phyloP scores from a whole-genome alignment of 1,284 basidiomycete species.

The Cryptococcus sp. region DNA sequence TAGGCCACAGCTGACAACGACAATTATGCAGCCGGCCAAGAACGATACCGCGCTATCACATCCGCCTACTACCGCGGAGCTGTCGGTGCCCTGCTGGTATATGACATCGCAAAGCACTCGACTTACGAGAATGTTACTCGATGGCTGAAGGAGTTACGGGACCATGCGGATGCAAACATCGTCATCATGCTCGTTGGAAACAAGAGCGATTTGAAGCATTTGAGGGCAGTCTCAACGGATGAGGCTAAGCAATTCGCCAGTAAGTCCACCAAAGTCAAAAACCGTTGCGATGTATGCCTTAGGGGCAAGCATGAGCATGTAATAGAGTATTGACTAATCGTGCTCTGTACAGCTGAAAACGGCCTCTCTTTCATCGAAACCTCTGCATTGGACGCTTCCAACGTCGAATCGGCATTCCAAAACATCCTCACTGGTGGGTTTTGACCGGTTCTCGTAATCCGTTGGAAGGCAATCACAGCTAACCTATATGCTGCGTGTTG shows the following conservation, averaged over 20 bases:
- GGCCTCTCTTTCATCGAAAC: constrained; percentile 96
- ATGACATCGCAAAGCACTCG: constrained; percentile 92
- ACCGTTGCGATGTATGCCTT: not conserved
- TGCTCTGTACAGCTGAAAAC: constrained; percentile 63
- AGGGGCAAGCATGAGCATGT: too few species aligned
- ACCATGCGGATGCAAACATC: constrained; percentile 90
- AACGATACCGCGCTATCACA: constrained; percentile 98
- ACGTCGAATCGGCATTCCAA: constrained; percentile 97
- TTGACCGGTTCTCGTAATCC: not conserved
- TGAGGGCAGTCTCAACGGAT: constrained; percentile 93
- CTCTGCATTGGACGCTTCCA: constrained; percentile 97
- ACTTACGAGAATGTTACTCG: constrained; percentile 95
- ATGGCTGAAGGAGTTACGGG: constrained; percentile 97
- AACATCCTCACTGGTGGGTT: constrained; percentile 86
- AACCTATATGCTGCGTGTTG: not conserved
- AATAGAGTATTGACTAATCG: not conserved
- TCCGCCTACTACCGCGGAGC: constrained; percentile 99
- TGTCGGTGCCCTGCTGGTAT: constrained; percentile 87
- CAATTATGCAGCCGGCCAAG: constrained; percentile 76
- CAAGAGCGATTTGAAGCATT: constrained; percentile 98
- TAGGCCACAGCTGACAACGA: not conserved
- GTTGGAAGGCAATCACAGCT: too few species aligned
- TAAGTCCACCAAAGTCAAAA: constrained; percentile 55
- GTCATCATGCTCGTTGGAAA: constrained; percentile 94
- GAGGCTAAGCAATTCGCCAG: constrained; percentile 80